Evolutionary conservation across 192 early-diverging fungal species (phyloP), one percentile per base, ranked within the genome.

Genomic region (Mortierella hygrophila): DNA sequence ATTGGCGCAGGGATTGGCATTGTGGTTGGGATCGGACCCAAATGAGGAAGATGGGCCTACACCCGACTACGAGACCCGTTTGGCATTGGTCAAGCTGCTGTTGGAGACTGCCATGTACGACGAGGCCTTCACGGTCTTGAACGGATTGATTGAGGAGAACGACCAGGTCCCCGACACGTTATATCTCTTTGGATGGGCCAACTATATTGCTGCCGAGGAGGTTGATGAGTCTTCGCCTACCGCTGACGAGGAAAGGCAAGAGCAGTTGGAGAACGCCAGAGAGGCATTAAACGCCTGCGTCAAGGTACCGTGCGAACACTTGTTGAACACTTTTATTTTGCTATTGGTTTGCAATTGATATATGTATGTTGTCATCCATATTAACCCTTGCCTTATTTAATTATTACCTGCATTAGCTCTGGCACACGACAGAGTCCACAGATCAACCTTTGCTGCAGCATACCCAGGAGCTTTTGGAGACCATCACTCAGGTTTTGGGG

Each of bases 151-250:
- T 86, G 92, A 95, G 75, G 97, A 99, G 82, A 95, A 99, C 89
- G 98, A 99, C 87, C 94, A 98, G 82, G 94, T 93, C 46, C 93
- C 97, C 9, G 97, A 99, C 85, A 82, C 93, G 46, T 99, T 97
- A 96, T 99, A 99, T 88, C 92, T 99, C 71, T 98, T 95, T 90
- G 97, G 97, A 49, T 99, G 96, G 96, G 94, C 94, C 54, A 97
- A 98, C 79, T 96, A 95, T 77, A 91, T 94, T 80, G 90, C 94
- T 76, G 90, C 90, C n/a, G 91, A 92, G 41, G 94, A 94, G 21
- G 89, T 79, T 4, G 76, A 87, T 16, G 73, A 82, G 23, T 42
- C 73, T 0, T 71, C 79, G 21, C 79, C 79, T 29, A 78, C 35
- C 20, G 78, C 84, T 5, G 89, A 90, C 4, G 92, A 93, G 21